phyloP scores from a whole-genome alignment of 169 alveolate genomes.

The Cytauxzoon felis region DNA sequence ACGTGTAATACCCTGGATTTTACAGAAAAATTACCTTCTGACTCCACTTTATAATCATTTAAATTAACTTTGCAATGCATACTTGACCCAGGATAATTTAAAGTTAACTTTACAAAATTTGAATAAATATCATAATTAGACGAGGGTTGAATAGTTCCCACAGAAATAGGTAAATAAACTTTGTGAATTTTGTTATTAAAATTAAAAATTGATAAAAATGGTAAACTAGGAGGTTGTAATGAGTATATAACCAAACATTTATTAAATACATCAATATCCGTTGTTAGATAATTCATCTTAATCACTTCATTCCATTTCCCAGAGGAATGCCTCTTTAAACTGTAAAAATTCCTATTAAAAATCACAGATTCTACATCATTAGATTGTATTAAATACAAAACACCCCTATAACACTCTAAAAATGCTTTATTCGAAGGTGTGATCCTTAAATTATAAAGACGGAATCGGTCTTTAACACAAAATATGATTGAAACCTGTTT shows the following conservation, averaged over 20 bases:
- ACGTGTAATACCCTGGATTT: constrained; percentile 2
- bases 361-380: not conserved
- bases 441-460: constrained; percentile 10
- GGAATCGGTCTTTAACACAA: constrained; percentile 1
- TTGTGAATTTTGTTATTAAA: not conserved
- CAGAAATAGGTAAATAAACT: constrained; percentile 26
- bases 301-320: constrained; percentile 2
- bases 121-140: constrained; percentile 10
- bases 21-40: not conserved
- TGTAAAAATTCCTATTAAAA: not conserved
- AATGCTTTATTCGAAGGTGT: constrained; percentile 8
- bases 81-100: constrained; percentile 35
- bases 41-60: not conserved
- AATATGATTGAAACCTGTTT: not conserved
- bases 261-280: constrained; percentile 46
- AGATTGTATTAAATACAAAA: constrained; percentile 13
- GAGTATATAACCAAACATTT: constrained; percentile 31
- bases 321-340: no score
- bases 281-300: constrained; percentile 1
- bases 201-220: constrained; percentile 5
- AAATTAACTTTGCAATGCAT: constrained; percentile 16
- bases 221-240: constrained; percentile 26
- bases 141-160: constrained; percentile 46
- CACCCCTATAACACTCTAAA: constrained; percentile 22
- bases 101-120: not conserved